Base-by-base conservation (phyloP, 1,284 basidiomycete species). In the Sparassis latifolia region DNA sequence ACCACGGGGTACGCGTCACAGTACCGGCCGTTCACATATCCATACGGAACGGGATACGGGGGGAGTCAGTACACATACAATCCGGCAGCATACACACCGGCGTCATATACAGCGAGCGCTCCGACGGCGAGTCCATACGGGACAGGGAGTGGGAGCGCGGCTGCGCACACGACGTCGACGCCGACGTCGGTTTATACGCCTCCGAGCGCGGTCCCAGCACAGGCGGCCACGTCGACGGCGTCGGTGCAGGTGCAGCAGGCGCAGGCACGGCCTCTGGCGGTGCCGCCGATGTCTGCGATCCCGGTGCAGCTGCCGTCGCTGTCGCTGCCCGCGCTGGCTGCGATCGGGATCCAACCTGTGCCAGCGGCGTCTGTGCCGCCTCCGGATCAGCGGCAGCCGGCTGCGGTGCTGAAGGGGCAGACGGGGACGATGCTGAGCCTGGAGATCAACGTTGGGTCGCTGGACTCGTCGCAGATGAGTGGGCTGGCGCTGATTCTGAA, bases 241-340 rank as follows among this genome's bases (percentile, higher is more conserved):
- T 51, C 62, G 10, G 48, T 28, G 31, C 53, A 51, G 31, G 54
- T 49, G 1, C 59, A 59, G 41, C 55, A 58, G 62, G 28, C 54
- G 62, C 54, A 51, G 45, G 49, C 54, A 37, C 52, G 46, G 10
- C 70, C 75, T 53, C 64, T 71, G 32, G 60, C 75, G 6, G 63
- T 64, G 6, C 63, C 67, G 5, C 68, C 56, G 51, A 54, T 45
- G 39, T 54, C 70, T 12, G 77, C 84, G 2, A 84, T 89, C 56
- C 86, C 87, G 28, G 81, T 89, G 0, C 82, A 86, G 53, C 69
- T 89, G 33, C 87, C 87, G 12, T 77, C 84, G 2, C 74, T 82
- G 12, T 84, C 82, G 1, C 68, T 90, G 10, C 78, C 83, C 10
- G 79, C 84, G 10, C 70, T 90, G 6, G 77, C 83, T 48, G 75